Conservation (phyloP, 352 stramenopile genomes). For the Phytophthora capsici region DNA sequence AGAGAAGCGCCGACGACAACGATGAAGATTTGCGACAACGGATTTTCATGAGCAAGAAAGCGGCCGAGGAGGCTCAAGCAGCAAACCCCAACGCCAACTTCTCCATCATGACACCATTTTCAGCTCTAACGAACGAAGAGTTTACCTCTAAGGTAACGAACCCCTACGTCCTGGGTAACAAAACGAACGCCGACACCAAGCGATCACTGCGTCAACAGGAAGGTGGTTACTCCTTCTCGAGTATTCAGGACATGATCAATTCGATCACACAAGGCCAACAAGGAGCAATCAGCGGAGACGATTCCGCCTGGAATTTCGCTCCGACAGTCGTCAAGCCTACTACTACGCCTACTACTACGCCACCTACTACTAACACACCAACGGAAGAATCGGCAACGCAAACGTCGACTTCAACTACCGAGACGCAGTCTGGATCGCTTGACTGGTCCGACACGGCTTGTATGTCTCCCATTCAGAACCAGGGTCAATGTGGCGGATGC, state of each 20-base stretch:
- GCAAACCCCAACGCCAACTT: constrained; percentile 48
- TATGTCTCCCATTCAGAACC: constrained; percentile 90
- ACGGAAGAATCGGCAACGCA: no score
- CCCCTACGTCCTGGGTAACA: constrained; percentile 28
- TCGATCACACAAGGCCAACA: constrained; percentile 25
- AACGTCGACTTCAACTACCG: constrained; percentile 8
- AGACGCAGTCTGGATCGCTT: constrained; percentile 19
- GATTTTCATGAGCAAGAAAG: constrained; percentile 44
- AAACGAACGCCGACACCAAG: constrained; percentile 8
- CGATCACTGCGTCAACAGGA: constrained; percentile 30
- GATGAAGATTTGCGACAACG: constrained; percentile 40
- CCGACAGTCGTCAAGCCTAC: background rate
- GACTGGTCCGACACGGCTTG: constrained; percentile 48
- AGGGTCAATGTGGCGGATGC: constrained; percentile 96
- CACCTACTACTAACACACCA: no score
- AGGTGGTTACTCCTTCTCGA: constrained; percentile 25
- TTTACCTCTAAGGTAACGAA: constrained; percentile 44
- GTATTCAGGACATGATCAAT: constrained; percentile 32
- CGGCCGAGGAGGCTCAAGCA: constrained; percentile 25
- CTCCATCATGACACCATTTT: constrained; percentile 51
- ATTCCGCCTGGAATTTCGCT: no score
- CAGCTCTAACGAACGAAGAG: constrained; percentile 47
- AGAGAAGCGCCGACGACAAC: constrained; percentile 25
- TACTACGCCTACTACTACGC: background rate
- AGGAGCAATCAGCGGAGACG: no score